Evolutionary conservation across 2,329 filamentous ascomycete species (phyloP).

Genomic region (Myriosclerotinia scirpicola): DNA sequence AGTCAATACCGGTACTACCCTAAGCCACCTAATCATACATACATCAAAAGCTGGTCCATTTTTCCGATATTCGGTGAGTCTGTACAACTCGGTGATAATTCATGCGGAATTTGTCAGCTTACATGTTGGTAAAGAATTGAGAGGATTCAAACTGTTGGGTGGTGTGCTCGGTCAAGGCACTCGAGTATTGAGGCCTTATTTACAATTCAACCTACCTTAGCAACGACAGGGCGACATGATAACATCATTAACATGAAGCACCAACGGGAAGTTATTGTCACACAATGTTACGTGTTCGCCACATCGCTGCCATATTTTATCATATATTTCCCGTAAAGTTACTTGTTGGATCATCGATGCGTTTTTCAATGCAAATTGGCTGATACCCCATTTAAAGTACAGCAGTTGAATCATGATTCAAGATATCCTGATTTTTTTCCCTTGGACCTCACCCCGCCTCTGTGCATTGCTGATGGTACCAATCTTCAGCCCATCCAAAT

Average conservation of each 20-base stretch:
- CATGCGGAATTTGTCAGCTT: constrained; percentile 4
- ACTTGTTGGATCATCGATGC: constrained; percentile 12
- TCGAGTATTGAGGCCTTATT: not conserved
- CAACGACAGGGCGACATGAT: constrained; percentile 6
- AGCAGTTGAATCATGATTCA: constrained; percentile 16
- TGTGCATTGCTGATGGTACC: constrained; percentile 4
- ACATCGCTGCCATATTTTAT: not conserved
- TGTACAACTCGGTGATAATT: not conserved
- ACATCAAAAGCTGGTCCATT: not conserved
- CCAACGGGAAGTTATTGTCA: not conserved
- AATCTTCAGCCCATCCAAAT: constrained; percentile 14
- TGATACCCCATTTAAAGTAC: not conserved
- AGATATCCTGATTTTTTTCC: constrained; percentile 10
- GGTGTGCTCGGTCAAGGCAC: constrained; percentile 3
- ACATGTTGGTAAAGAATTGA: constrained; percentile 1
- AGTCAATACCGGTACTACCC: constrained; percentile 4
- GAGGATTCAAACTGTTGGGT: constrained; percentile 10
- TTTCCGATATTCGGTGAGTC: constrained; percentile 3
- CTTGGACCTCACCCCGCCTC: constrained; percentile 12
- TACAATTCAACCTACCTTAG: constrained; percentile 1
- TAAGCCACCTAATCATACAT: constrained; percentile 5
- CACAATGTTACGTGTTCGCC: not conserved
- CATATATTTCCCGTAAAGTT: not conserved
- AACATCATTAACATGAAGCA: constrained; percentile 6
- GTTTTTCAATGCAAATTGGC: not conserved